Evolutionary conservation across 2,329 filamentous ascomycete genomes (phyloP).

Genomic region (Trichoderma harzianum): DNA sequence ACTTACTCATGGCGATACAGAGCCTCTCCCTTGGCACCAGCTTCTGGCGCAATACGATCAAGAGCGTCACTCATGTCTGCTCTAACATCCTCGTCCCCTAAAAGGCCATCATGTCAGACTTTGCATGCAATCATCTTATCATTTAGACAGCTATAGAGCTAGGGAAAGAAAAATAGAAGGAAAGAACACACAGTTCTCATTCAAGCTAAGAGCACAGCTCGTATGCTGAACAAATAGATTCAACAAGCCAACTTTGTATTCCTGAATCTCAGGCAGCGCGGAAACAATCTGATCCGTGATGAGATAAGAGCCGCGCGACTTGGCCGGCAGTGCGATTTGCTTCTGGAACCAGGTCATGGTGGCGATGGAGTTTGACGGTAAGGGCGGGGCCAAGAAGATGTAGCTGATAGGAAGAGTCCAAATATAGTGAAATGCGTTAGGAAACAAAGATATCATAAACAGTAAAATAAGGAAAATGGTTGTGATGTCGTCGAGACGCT

Average conservation of each 20-base stretch:
- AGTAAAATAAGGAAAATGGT: constrained; percentile 48
- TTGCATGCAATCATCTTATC: neutral
- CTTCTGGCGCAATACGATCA: constrained; percentile 80
- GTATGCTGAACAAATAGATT: constrained; percentile 96
- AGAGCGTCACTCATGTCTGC: constrained; percentile 91
- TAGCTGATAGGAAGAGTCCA: constrained; percentile 47
- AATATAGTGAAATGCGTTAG: constrained; percentile 49
- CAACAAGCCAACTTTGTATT: constrained; percentile 82
- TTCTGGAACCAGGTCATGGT: constrained; percentile 81
- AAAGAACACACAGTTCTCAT: constrained; percentile 69
- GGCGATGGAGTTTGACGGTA: constrained; percentile 28
- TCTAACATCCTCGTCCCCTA: constrained; percentile 73
- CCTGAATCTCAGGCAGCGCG: constrained; percentile 72
- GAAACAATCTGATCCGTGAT: constrained; percentile 72
- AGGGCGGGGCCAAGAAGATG: constrained; percentile 30
- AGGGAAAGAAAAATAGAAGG: too few relatives aligned
- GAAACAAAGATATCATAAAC: constrained; percentile 48
- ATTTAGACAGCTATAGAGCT: neutral
- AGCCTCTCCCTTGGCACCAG: constrained; percentile 65
- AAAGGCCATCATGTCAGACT: neutral
- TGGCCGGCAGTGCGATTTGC: constrained; percentile 72
- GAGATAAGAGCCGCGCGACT: constrained; percentile 81
- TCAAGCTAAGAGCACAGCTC: constrained; percentile 82
- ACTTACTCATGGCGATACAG: constrained; percentile 70
- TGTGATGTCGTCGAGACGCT: constrained; percentile 36